phyloP scores from a whole-genome alignment of 2,329 filamentous ascomycete genomes.

The Fusarium sp. region DNA sequence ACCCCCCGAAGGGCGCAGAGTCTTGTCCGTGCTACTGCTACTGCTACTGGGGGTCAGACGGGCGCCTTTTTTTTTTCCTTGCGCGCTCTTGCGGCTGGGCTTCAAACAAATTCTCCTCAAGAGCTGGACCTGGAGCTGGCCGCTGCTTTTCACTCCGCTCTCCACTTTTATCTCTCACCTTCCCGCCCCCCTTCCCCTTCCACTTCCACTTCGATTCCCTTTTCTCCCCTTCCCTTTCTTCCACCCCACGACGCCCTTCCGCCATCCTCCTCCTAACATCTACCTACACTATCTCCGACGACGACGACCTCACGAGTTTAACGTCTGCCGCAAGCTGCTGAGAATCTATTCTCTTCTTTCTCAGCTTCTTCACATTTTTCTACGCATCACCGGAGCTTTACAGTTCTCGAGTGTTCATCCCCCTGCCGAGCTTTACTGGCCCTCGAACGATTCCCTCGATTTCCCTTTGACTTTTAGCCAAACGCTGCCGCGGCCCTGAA shows the following conservation, averaged over 20 bases:
- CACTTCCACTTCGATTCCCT: conserved; percentile 26
- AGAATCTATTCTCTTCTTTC: conserved; percentile 13
- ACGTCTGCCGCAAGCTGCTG: conserved; percentile 23
- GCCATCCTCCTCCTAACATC: conserved; percentile 35
- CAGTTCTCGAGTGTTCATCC: neutral
- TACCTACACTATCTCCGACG: conserved; percentile 19
- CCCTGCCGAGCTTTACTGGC: conserved; percentile 17
- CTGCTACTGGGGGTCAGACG: neutral
- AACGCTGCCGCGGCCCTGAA: conserved; percentile 27
- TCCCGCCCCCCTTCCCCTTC: conserved; percentile 36
- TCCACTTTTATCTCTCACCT: conserved; percentile 39
- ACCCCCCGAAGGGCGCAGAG: conserved; percentile 10
- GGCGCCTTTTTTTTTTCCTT: conserved; percentile 6
- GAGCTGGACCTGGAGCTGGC: conserved; percentile 12
- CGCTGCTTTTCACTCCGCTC: conserved; percentile 26
- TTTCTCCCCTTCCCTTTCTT: conserved; percentile 33
- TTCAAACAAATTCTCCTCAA: conserved; percentile 26
- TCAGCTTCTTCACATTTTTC: conserved; percentile 8
- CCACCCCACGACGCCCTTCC: conserved; percentile 37
- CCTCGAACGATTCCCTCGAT: conserved; percentile 5
- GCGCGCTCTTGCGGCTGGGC: neutral
- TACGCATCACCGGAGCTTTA: conserved; percentile 11
- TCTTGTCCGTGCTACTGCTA: neutral
- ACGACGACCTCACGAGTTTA: conserved; percentile 31
- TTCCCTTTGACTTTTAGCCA: conserved; percentile 8